phyloP scores from a whole-genome alignment of 805 yeast genomes.

The Ogataea degrootiae region DNA sequence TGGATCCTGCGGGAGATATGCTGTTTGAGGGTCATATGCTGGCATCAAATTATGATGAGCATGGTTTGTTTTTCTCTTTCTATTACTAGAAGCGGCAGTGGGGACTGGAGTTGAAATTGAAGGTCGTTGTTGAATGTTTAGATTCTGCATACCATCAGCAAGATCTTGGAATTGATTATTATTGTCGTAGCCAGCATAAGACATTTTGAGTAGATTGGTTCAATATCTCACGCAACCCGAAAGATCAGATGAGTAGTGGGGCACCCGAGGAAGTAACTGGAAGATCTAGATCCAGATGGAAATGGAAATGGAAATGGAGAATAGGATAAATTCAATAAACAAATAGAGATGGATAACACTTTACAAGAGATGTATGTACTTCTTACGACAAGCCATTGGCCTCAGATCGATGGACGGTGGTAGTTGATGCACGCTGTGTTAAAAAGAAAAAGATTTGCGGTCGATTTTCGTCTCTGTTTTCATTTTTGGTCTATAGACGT shows the following conservation, averaged over 20 bases:
- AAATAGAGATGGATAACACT: too few relatives aligned
- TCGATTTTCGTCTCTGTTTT: too few relatives aligned
- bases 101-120: background rate
- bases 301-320: too few relatives aligned
- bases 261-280: too few relatives aligned
- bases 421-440: too few relatives aligned
- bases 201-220: background rate
- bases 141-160: conserved; percentile 10
- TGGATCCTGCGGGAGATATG: conserved; percentile 4
- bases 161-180: conserved; percentile 9
- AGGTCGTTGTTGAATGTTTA: conserved; percentile 6
- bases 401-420: too few relatives aligned
- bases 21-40: conserved; percentile 7
- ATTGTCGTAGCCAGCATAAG: conserved; percentile 1
- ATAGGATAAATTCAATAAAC: too few relatives aligned
- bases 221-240: background rate
- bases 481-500: too few relatives aligned
- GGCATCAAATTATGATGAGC: conserved; percentile 25
- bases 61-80: conserved; percentile 23
- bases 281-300: too few relatives aligned
- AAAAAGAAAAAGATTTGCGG: too few relatives aligned
- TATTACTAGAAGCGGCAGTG: background rate
- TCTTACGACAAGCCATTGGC: too few relatives aligned
- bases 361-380: too few relatives aligned
- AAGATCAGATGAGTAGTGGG: background rate